Base-by-base conservation (phyloP, 257 asterid species). In the Echium plantagineum region DNA sequence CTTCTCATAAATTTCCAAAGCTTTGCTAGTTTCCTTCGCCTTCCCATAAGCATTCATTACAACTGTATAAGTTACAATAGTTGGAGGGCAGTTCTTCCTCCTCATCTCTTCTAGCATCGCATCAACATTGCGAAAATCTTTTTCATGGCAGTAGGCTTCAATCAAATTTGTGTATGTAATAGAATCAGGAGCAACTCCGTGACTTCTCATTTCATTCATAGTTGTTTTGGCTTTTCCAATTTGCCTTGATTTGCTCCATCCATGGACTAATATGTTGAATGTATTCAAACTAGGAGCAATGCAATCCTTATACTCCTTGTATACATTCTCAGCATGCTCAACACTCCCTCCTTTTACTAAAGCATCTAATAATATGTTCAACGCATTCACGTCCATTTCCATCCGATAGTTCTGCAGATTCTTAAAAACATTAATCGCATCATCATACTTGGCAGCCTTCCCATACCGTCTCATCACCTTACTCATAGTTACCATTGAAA, bases 171-270 rank as follows among this genome's bases (percentile, higher is more conserved):
- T 84, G 76, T 86, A 83, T 1, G 97, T 85, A 51, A 83, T 46
- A 6, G 60, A 24, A 68, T 89, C 82, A 2, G 95, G 94, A 47
- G 22, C 1, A 69, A 81, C 75, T 21, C 97, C 94, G 26, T 63
- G 65, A 55, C 51, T 52, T 71, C 73, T 74, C 98, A 93, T 93
- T 71, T 78, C 83, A 28, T 65, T 74, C 8, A 84, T 21, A 5
- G 72, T 74, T 65, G 61, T 67, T 60, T 51, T 73, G 38, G 98
- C 97, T 71, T 80, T 83, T 20, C 77, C 88, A 9, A 80, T 65
- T 74, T 84, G 74, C 80, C 97, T 84, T 68, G 69, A 47, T 71
- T 66, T 86, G 86, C 97, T 89, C 89, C 89, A 86, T 65, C 97
- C 97, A 48, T 86, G 94, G 52, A 81, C 69, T 28, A 89, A 75